Conservation (phyloP, 2,329 filamentous ascomycete genomes). For the Scytalidium sp. region DNA sequence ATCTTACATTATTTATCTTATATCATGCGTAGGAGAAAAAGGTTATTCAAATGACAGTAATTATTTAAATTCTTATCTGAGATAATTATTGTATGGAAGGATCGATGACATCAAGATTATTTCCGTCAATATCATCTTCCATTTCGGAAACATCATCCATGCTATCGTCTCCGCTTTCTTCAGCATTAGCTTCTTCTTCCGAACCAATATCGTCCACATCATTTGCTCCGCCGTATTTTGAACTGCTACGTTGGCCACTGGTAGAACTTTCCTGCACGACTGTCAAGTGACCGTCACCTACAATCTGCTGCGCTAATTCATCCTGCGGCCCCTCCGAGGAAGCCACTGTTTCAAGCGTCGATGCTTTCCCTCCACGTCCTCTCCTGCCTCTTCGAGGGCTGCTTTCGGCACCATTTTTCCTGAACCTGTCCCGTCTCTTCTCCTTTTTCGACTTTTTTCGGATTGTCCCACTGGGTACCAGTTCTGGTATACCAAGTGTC, state of each 20-base stretch:
- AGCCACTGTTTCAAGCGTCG: constrained; percentile 15
- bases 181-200: constrained; percentile 10
- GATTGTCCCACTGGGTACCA: not conserved
- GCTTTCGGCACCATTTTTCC: not conserved
- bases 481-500: not conserved
- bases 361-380: not conserved
- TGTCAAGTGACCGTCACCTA: constrained; percentile 15
- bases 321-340: constrained; percentile 6
- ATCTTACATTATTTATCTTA: too few species aligned
- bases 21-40: too few species aligned
- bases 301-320: not conserved
- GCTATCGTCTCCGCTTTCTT: constrained; percentile 14
- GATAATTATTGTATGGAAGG: not conserved
- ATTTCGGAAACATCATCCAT: constrained; percentile 25
- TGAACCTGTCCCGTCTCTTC: not conserved
- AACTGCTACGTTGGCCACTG: constrained; percentile 13
- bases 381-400: not conserved
- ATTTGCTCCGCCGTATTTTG: constrained; percentile 4
- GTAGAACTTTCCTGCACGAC: constrained; percentile 7
- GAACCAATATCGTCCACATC: constrained; percentile 13
- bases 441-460: not conserved
- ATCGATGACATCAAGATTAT: constrained; percentile 15
- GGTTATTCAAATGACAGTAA: too few species aligned
- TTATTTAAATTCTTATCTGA: too few species aligned
- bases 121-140: constrained; percentile 20